Conservation (phyloP, 805 yeast genomes). For the Lipomyces sp. region DNA sequence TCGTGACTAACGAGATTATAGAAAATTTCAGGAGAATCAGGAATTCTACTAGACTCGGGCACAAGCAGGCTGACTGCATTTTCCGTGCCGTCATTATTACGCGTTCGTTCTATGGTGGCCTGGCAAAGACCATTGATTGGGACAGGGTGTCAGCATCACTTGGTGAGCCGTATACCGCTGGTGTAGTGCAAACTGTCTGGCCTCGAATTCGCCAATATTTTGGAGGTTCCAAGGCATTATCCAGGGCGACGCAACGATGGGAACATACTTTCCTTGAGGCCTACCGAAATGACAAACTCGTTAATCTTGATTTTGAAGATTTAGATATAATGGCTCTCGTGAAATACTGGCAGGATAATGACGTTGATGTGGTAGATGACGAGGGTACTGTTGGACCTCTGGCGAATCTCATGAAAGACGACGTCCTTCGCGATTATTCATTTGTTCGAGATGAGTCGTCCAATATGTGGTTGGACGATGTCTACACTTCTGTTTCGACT, state of each 20-base stretch:
- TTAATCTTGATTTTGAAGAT: slow-evolving; percentile 50
- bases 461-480: slow-evolving; percentile 28
- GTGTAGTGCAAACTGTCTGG: slow-evolving; percentile 68
- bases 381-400: slow-evolving; percentile 18
- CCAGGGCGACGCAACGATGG: slow-evolving; percentile 62
- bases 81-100: slow-evolving; percentile 70
- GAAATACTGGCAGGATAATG: slow-evolving; percentile 67
- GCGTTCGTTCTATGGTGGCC: slow-evolving; percentile 55
- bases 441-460: slow-evolving; percentile 46
- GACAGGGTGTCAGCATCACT: slow-evolving; percentile 58
- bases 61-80: slow-evolving; percentile 58
- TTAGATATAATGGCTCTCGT: slow-evolving; percentile 59
- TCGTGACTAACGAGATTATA: background rate
- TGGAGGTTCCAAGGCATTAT: slow-evolving; percentile 66
- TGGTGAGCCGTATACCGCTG: slow-evolving; percentile 49
- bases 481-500: slow-evolving; percentile 17
- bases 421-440: slow-evolving; percentile 43
- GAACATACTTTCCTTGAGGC: slow-evolving; percentile 65
- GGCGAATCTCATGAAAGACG: slow-evolving; percentile 7
- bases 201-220: slow-evolving; percentile 61
- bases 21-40: slow-evolving; percentile 10
- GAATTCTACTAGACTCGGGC: slow-evolving; percentile 42
- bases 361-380: slow-evolving; percentile 40
- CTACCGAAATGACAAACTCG: slow-evolving; percentile 56
- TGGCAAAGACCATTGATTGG: slow-evolving; percentile 67